Conservation (phyloP, 768 basidiomycete genomes). For the Suillus cothurnatus region DNA sequence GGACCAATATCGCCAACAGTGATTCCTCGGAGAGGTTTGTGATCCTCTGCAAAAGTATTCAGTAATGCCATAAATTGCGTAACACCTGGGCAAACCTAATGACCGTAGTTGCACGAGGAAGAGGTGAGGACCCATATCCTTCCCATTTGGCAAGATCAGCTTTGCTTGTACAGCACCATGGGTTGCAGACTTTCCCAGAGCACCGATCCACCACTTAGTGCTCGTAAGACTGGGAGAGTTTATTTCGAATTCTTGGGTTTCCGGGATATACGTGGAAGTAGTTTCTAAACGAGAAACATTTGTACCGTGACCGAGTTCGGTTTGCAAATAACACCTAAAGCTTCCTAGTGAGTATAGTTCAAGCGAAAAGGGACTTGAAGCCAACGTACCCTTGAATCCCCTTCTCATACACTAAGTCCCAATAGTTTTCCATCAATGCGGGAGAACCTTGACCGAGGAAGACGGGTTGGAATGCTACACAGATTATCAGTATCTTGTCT, state of each 20-base stretch:
- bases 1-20: conserved; percentile 67
- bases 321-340: conserved; percentile 71
- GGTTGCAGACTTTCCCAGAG: conserved; percentile 68
- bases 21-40: conserved; percentile 61
- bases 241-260: conserved; percentile 69
- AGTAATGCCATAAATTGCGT: neutral
- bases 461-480: conserved; percentile 64
- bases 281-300: conserved; percentile 73
- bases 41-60: conserved; percentile 47
- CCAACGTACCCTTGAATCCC: conserved; percentile 55
- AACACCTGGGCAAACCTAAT: conserved; percentile 41
- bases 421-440: conserved; percentile 54
- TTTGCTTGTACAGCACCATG: conserved; percentile 80
- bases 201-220: conserved; percentile 85
- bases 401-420: conserved; percentile 47
- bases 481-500: conserved; percentile 26
- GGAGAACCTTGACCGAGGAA: conserved; percentile 62
- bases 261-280: conserved; percentile 72
- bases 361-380: neutral
- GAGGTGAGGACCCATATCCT: conserved; percentile 70
- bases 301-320: conserved; percentile 78
- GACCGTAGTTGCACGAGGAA: conserved; percentile 74
- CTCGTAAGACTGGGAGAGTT: conserved; percentile 76
- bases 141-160: conserved; percentile 61
- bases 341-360: neutral